Evolutionary conservation across 805 yeast species (phyloP), one percentile per base, ranked within the genome.

Genomic region (Saccharomycopsis malanga): DNA sequence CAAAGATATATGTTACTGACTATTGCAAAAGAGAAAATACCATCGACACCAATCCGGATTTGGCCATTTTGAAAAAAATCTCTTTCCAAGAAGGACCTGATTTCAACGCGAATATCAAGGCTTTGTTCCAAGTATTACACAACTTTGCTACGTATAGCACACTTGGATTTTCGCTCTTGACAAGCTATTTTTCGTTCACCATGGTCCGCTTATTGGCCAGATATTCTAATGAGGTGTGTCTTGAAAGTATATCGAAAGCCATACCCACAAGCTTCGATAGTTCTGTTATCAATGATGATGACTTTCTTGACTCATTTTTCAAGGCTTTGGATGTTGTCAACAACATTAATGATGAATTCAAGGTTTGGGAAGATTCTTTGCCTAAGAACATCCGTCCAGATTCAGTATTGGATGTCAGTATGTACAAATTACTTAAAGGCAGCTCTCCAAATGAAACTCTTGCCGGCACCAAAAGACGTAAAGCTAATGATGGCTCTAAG

Each of bases 381-480:
- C 54, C 54, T n/a, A 39, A 42, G 18, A 45, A 34, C 25, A 30
- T 51, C n/a, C 17, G 46, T 6, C 54, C 54, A 9, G 42, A 32
- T n/a, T 20, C 35, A 12, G 21, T 15, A 24, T 15, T 44, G 17
- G 52, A 48, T 25, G 44, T 32, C 17, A 32, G 18, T n/a, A 32
- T 10, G 17, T 32, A 32, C 17, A 27, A 27, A 9, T 12, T 27
- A 7, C 18, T 18, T 5, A 7, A 32, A 6, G 9, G 18, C 38
- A 9, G 17, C 14, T 37, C 29, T 12, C 17, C 29, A 20, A 20
- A 30, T 22, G 35, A 29, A 21, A 18, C 23, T 10, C n/a, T 30
- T 2, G 44, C 21, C 2, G 27, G 18, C 21, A 10, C 7, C 15
- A 25, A 34, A 3, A 35, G 34, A 24, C 20, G 21, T 10, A 21